Evolutionary conservation across 164 flowering plant species (phyloP).

Genomic region (Piper betle): DNA sequence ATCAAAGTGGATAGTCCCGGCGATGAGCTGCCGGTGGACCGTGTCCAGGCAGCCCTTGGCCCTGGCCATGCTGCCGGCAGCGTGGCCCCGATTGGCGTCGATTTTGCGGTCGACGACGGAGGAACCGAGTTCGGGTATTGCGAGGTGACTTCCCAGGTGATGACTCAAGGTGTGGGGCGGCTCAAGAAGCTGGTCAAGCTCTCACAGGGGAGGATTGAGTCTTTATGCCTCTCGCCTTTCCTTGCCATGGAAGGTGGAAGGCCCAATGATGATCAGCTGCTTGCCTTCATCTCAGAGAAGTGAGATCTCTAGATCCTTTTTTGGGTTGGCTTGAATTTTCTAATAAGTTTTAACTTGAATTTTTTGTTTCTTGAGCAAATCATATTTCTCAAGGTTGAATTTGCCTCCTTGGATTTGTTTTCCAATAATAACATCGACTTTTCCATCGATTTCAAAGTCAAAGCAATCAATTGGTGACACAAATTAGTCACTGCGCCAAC

Average conservation of each 20-base stretch:
- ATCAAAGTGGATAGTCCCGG: not conserved
- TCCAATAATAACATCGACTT: too few species aligned
- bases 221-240: slow-evolving; percentile 1
- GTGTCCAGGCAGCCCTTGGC: not conserved
- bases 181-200: not conserved
- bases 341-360: not conserved
- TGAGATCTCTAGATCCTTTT: not conserved
- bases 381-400: not conserved
- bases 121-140: not conserved
- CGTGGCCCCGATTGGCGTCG: not conserved
- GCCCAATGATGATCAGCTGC: slow-evolving; percentile 1
- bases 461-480: too few species aligned
- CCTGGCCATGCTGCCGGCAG: not conserved
- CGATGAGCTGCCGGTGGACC: not conserved
- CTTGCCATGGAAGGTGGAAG: not conserved
- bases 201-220: not conserved
- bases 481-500: too few species aligned
- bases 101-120: not conserved
- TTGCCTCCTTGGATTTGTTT: too few species aligned
- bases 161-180: not conserved
- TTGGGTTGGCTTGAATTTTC: not conserved
- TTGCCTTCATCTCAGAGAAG: slow-evolving; percentile 3
- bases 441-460: too few species aligned
- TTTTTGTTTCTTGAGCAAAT: not conserved
- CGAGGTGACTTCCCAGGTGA: not conserved